These are phyloP conservation scores for Emergomyces orientalis DNA, from an alignment of 2,329 filamentous ascomycete genomes.

Conservation along the genomic window DNA sequence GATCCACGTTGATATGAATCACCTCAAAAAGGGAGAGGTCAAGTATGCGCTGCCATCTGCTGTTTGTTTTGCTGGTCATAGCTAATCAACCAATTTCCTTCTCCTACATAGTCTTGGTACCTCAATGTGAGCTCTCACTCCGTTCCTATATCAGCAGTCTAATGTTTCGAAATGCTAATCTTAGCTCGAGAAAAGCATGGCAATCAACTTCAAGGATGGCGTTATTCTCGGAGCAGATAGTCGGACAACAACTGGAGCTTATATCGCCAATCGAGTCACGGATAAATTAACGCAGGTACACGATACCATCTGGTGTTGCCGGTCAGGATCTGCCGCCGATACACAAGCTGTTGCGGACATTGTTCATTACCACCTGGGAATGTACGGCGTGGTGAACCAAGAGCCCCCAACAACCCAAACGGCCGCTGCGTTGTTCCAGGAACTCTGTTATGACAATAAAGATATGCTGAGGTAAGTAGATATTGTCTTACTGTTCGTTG, in stretches of 20 bases:
- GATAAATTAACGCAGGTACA: constrained; percentile 98
- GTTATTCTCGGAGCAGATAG: constrained; percentile 96
- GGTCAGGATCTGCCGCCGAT: constrained; percentile 92
- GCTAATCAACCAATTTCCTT: background rate
- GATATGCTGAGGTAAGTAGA: constrained; percentile 68
- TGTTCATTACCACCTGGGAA: constrained; percentile 88
- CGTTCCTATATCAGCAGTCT: background rate
- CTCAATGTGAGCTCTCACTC: constrained; percentile 63
- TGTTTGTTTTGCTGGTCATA: background rate
- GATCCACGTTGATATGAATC: constrained; percentile 98
- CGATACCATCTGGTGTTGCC: constrained; percentile 99
- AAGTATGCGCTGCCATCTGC: constrained; percentile 58
- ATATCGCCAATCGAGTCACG: constrained; percentile 98
- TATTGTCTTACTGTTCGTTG: background rate
- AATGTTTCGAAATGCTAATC: constrained; percentile 19
- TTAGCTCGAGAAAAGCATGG: constrained; percentile 58
- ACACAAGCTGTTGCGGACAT: constrained; percentile 98
- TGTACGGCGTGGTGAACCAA: constrained; percentile 85
- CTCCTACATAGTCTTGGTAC: constrained; percentile 65
- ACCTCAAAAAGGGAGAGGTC: constrained; percentile 96
- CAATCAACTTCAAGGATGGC: constrained; percentile 96
- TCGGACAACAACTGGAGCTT: constrained; percentile 91
- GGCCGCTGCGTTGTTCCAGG: constrained; percentile 91
- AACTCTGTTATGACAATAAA: constrained; percentile 97
- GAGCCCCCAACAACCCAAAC: constrained; percentile 89